Conservation (phyloP, 345 rosid species). For the Bruguiera parviflora region DNA sequence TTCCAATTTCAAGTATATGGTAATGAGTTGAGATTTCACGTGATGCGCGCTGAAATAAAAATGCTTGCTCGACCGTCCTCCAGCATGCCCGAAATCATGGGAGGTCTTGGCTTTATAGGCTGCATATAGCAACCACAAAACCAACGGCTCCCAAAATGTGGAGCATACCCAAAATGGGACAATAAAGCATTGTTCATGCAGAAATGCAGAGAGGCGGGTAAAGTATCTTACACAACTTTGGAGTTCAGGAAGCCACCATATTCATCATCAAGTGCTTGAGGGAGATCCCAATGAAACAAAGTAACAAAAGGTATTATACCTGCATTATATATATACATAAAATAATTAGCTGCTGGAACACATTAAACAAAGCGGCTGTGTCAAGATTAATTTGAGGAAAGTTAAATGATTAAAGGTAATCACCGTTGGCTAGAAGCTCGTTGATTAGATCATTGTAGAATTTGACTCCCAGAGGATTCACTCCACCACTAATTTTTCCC, state of each 20-base stretch:
- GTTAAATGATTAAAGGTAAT: neutral
- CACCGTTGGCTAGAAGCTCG: constrained; percentile 31
- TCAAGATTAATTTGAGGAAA: neutral
- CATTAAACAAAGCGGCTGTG: neutral
- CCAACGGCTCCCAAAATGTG: too few relatives aligned
- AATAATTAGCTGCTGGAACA: neutral
- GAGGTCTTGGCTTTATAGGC: too few relatives aligned
- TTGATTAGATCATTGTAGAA: constrained; percentile 34
- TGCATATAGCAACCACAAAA: too few relatives aligned
- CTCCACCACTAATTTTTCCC: constrained; percentile 27
- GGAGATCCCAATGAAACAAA: constrained; percentile 56
- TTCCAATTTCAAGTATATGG: too few relatives aligned
- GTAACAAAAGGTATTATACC: constrained; percentile 56
- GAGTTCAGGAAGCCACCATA: constrained; percentile 53
- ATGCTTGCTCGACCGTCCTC: too few relatives aligned
- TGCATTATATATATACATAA: neutral
- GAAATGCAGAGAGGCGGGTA: too few relatives aligned
- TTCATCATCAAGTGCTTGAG: constrained; percentile 60
- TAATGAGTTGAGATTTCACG: too few relatives aligned
- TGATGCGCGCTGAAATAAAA: too few relatives aligned
- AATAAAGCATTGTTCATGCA: too few relatives aligned
- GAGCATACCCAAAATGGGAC: too few relatives aligned
- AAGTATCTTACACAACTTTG: constrained; percentile 35
- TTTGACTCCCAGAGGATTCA: constrained; percentile 19
- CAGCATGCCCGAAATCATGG: too few relatives aligned